phyloP scores from a whole-genome alignment of 768 basidiomycete genomes.

The Tephrocybe sp. region DNA sequence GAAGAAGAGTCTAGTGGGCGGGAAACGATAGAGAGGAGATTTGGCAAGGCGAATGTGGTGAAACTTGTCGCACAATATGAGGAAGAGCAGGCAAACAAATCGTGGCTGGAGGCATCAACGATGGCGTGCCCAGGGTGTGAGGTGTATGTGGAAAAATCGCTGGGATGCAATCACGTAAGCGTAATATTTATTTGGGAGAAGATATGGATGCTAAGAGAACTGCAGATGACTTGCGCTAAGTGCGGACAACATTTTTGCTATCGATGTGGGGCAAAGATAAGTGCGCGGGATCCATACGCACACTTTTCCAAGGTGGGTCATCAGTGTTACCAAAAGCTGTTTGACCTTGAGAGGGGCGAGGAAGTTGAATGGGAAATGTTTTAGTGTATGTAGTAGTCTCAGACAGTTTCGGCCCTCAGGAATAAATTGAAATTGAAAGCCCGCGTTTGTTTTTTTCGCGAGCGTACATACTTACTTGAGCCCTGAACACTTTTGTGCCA shows the following conservation, averaged over 20 bases:
- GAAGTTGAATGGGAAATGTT: constrained; percentile 9
- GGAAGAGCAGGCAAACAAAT: constrained; percentile 73
- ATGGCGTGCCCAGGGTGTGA: constrained; percentile 74
- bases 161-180: constrained; percentile 89
- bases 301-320: constrained; percentile 62
- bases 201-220: constrained; percentile 6
- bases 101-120: constrained; percentile 72
- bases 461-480: constrained; percentile 12
- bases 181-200: neutral
- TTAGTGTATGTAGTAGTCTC: constrained; percentile 8
- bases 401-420: constrained; percentile 18
- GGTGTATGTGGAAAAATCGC: constrained; percentile 70
- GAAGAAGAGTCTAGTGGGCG: constrained; percentile 53
- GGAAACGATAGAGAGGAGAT: constrained; percentile 54
- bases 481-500: neutral
- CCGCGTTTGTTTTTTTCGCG: constrained; percentile 37
- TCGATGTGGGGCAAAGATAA: constrained; percentile 62
- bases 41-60: constrained; percentile 60
- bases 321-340: constrained; percentile 64
- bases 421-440: constrained; percentile 41
- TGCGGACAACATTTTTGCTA: constrained; percentile 84
- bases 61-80: constrained; percentile 61
- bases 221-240: constrained; percentile 76
- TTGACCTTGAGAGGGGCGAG: constrained; percentile 47
- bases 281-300: constrained; percentile 52